These are phyloP conservation scores for Claviceps arundinis DNA, from an alignment of 2,329 filamentous ascomycete species.

Conservation along the genomic window DNA sequence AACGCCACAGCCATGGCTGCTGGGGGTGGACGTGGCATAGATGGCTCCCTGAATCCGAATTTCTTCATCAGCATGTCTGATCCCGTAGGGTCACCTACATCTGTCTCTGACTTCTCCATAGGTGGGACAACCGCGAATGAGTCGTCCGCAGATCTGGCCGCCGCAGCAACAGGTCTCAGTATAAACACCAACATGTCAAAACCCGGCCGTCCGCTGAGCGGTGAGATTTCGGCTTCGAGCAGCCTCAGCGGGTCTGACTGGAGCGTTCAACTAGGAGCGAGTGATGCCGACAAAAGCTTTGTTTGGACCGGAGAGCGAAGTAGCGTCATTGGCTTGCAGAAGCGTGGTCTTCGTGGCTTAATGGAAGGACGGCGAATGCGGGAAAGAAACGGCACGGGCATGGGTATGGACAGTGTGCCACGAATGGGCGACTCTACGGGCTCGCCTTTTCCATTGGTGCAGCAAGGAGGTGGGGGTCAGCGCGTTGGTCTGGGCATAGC, in stretches of 20 bases:
- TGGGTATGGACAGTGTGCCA: slow-evolving; percentile 27
- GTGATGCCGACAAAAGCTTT: slow-evolving; percentile 29
- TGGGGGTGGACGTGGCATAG: slow-evolving; percentile 75
- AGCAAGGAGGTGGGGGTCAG: slow-evolving; percentile 15
- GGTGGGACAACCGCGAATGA: slow-evolving; percentile 17
- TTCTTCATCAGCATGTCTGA: slow-evolving; percentile 42
- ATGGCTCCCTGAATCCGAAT: slow-evolving; percentile 50
- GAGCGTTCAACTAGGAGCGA: slow-evolving; percentile 40
- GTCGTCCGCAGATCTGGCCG: slow-evolving; percentile 18
- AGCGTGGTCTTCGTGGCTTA: slow-evolving; percentile 75
- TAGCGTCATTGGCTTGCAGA: slow-evolving; percentile 89
- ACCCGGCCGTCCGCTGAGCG: slow-evolving; percentile 27
- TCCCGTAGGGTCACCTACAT: slow-evolving; percentile 21
- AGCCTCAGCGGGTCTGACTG: slow-evolving; percentile 43
- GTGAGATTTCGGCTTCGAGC: slow-evolving; percentile 35
- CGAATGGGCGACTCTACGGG: slow-evolving; percentile 11
- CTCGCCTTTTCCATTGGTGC: slow-evolving; percentile 7
- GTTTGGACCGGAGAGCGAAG: slow-evolving; percentile 72
- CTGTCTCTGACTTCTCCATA: slow-evolving; percentile 22
- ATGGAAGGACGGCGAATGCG: slow-evolving; percentile 89
- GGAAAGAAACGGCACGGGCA: slow-evolving; percentile 48
- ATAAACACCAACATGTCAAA: slow-evolving; percentile 34
- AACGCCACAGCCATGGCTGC: slow-evolving; percentile 98
- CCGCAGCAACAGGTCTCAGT: slow-evolving; percentile 26
- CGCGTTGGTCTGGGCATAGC: slow-evolving; percentile 42